Base-by-base conservation (phyloP, 305 asterid species). In the Euphrasia arctica region DNA sequence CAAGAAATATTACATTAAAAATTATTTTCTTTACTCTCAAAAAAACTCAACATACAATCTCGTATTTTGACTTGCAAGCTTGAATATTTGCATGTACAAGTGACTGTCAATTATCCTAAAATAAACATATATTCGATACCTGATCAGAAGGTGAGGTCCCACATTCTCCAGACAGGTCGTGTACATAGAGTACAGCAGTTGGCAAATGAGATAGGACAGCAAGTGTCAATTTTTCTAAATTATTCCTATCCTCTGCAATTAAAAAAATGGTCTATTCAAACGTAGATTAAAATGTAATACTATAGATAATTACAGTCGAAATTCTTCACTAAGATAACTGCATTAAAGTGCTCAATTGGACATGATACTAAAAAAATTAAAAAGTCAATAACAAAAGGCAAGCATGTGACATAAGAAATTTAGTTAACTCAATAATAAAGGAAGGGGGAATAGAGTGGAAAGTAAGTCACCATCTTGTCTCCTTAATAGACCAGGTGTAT, bases 81-180 rank as follows among this genome's bases (percentile, higher is more conserved):
- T 12, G 27, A 42, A 56, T 60, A 54, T 62, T 45, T 50, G 57
- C 39, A 42, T 12, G 11, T n/a, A 55, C 25, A 9, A 43, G 6
- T 47, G 27, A 36, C 41, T 6, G 32, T 54, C 62, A 5, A 13
- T 0, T 10, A 13, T 48, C 54, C 54, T 10, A 11, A 48, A 48
- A 48, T 18, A 2, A 14, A 18, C n/a, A 14, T 11, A 29, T 62
- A 52, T 22, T 22, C 22, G 34, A 69, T 72, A 89, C 98, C 97
- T 92, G 98, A 87, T 89, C 97, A 63, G 96, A 87, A 63, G 97
- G 90, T 52, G 96, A 87, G 43, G 88, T 89, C 61, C 98, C 98
- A 78, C 98, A 89, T 77, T 87, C 87, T 71, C 97, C 98, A 58
- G 97, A 78, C 60, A 92, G 93, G 79, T 92, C 98, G 63, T 92